Evolutionary conservation across 495 filamentous ascomycete genomes (phyloP), one percentile per base, ranked within the genome.

Genomic region (Podospora pseudopauciseta): DNA sequence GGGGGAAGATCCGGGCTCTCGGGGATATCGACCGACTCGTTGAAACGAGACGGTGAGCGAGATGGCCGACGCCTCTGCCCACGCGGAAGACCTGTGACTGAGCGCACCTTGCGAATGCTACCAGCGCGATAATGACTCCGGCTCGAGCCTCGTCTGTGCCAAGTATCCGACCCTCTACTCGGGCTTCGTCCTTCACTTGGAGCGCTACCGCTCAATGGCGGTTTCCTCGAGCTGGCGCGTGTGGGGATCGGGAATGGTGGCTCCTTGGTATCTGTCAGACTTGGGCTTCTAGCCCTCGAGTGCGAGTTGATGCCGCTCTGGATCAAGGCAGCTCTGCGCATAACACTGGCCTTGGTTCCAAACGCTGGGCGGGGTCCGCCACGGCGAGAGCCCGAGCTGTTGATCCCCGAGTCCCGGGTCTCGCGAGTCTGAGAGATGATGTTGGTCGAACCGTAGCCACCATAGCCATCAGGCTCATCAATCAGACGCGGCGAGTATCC

Each of bases 211-310:
- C 86, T 90, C 65, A 89, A 77, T 5, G 89, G 87, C 44, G 89
- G 84, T 71, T 91, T 90, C 69, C 92, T 87, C 3, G 95, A 97
- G 75, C 94, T 97, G 19, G 91, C 88, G 65, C 95, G 85, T 13
- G 89, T 91, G 4, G 95, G 95, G 9, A 99, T 94, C 0, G 96
- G 93, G 82, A 97, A 97, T 7, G 92, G 92, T 26, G 92, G 92
- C 67, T 86, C 85, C 62, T 68, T 81, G 76, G 71, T 83, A 70
- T 84, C 91, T 82, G 70, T 87, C 28, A 92, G 80, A 70, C 92
- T 96, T 1, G 92, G 91, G 74, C 90, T 97, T 53, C 90, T 85
- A 7, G 88, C 80, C 39, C 91, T 89, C 67, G 88, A 83, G 71
- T 96, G 92, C 5, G 87, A 88, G 60, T 85, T 85, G 57, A 92